Evolutionary conservation across 1,284 basidiomycete genomes (phyloP).

Genomic region (Melanopsichium pennsylvanicum): DNA sequence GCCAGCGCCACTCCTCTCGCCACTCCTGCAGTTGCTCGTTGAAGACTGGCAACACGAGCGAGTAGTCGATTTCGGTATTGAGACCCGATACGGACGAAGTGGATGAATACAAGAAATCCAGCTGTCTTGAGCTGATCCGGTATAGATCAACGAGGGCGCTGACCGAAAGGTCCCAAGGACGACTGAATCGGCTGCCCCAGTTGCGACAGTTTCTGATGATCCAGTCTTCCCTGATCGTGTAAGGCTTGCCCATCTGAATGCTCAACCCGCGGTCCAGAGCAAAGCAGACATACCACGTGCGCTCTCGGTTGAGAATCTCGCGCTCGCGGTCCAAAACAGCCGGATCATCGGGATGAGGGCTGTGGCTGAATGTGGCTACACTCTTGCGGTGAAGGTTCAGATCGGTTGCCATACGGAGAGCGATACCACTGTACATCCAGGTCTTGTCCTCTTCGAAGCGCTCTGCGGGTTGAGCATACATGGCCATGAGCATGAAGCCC

Average conservation of each 20-base stretch:
- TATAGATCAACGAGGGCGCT: conserved; percentile 51
- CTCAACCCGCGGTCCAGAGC: conserved; percentile 81
- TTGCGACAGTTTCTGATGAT: conserved; percentile 77
- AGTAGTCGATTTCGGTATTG: conserved; percentile 85
- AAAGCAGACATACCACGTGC: conserved; percentile 93
- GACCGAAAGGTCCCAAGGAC: conserved; percentile 63
- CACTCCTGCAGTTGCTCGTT: conserved; percentile 80
- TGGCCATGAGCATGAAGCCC: conserved; percentile 65
- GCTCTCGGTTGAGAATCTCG: conserved; percentile 89
- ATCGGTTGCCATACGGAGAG: conserved; percentile 88
- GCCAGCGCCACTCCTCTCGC: conserved; percentile 72
- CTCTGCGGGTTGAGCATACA: conserved; percentile 66
- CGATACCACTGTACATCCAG: conserved; percentile 72
- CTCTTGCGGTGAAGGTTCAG: conserved; percentile 93
- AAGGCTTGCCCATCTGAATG: conserved; percentile 90
- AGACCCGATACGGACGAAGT: conserved; percentile 82
- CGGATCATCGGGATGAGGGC: conserved; percentile 61
- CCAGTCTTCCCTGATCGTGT: conserved; percentile 86
- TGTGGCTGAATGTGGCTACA: conserved; percentile 69
- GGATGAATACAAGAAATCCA: conserved; percentile 88
- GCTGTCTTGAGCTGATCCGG: conserved; percentile 73
- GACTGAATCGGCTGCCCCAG: conserved; percentile 69
- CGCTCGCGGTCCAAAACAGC: conserved; percentile 72
- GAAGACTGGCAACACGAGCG: conserved; percentile 81
- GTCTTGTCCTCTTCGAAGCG: conserved; percentile 94